A percentile compares a stretch with the other conserved stretches of the same genome.
phyloP scores from a whole-genome alignment of 1,139 yeast genomes.

The Tardiomyces blankii region DNA sequence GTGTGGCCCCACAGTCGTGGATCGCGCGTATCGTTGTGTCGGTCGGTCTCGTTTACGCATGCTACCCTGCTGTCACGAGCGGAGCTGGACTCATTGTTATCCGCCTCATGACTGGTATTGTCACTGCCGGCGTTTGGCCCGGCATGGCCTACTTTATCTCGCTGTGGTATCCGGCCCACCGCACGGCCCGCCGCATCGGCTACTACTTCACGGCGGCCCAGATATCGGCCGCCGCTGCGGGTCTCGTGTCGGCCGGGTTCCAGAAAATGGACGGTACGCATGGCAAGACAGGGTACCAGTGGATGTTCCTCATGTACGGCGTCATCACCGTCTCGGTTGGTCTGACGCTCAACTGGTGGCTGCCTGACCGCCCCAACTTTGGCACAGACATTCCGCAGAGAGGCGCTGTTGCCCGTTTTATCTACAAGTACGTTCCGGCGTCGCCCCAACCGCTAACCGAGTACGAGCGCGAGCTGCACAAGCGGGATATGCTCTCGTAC shows the following conservation, averaged over 20 bases:
- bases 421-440: slow-evolving; percentile 2
- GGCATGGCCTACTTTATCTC: slow-evolving; percentile 80
- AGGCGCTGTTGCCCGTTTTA: slow-evolving; percentile 3
- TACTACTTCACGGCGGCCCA: slow-evolving; percentile 90
- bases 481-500: slow-evolving; percentile 41
- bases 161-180: slow-evolving; percentile 75
- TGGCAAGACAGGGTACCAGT: slow-evolving; percentile 77
- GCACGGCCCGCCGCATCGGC: slow-evolving; percentile 72
- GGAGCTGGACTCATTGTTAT: slow-evolving; percentile 56
- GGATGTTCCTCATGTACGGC: slow-evolving; percentile 78
- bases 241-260: slow-evolving; percentile 77
- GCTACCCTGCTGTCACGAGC: slow-evolving; percentile 49
- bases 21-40: slow-evolving; percentile 64
- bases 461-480: slow-evolving; percentile 46
- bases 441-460: slow-evolving; percentile 11
- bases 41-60: slow-evolving; percentile 67
- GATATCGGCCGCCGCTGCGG: slow-evolving; percentile 76
- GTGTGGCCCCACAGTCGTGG: slow-evolving; percentile 78
- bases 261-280: slow-evolving; percentile 65
- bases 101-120: slow-evolving; percentile 65
- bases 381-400: slow-evolving; percentile 2
- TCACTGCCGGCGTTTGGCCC: slow-evolving; percentile 92
- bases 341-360: slow-evolving; percentile 63
- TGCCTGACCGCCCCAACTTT: slow-evolving; percentile 57
- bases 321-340: slow-evolving; percentile 60